Conservation (phyloP, 345 rosid genomes). For the Geranium rotundifolium region DNA sequence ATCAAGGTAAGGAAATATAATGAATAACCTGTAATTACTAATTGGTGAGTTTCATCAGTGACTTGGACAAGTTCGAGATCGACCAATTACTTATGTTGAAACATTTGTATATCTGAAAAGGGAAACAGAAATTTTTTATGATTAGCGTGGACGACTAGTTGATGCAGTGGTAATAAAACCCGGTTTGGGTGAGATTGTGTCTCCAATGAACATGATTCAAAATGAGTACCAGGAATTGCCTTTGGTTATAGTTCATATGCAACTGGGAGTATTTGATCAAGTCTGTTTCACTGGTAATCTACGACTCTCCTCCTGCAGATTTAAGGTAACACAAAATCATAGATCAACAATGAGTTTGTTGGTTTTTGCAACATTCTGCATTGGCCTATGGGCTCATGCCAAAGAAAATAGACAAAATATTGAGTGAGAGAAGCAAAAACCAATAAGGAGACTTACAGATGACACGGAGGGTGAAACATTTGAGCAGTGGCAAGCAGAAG, state of each 20-base stretch:
- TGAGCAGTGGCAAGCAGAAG: conserved; percentile 6
- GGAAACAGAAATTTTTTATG: neutral
- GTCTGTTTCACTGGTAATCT: too few species aligned
- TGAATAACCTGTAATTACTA: neutral
- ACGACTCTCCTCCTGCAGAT: too few species aligned
- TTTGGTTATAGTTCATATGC: too few species aligned
- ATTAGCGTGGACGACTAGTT: too few species aligned
- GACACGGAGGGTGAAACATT: neutral
- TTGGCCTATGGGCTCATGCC: neutral
- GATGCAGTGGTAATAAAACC: too few species aligned
- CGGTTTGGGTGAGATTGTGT: too few species aligned
- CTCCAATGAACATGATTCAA: too few species aligned
- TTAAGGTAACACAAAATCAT: too few species aligned
- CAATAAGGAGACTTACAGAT: neutral
- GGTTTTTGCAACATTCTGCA: neutral
- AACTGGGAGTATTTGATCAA: too few species aligned
- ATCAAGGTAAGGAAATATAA: neutral
- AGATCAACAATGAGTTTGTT: neutral
- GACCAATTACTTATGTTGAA: neutral
- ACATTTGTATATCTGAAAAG: neutral
- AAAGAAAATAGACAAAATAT: neutral
- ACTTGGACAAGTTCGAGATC: neutral
- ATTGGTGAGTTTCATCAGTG: too few species aligned
- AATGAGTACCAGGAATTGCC: too few species aligned
- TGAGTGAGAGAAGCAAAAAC: neutral